These are phyloP conservation scores for Neonectria magnoliae DNA, from an alignment of 2,329 filamentous ascomycete genomes.

Conservation along the genomic window DNA sequence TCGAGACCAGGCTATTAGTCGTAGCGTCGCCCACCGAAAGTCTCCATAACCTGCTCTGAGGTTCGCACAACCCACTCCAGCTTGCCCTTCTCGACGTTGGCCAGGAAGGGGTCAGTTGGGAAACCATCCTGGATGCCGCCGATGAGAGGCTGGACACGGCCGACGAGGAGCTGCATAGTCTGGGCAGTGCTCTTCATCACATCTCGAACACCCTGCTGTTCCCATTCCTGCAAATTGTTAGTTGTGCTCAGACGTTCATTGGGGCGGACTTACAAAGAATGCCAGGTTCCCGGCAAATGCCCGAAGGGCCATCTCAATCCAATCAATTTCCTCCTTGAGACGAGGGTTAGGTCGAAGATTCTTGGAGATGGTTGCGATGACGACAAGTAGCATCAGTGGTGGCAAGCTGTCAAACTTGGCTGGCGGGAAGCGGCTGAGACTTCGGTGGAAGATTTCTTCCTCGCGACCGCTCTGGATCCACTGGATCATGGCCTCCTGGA, in stretches of 20 bases:
- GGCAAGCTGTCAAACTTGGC: conserved; percentile 64
- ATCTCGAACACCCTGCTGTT: conserved; percentile 49
- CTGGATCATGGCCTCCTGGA: conserved; percentile 71
- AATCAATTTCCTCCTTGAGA: conserved; percentile 65
- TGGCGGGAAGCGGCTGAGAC: conserved; percentile 51
- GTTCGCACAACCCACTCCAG: conserved; percentile 52
- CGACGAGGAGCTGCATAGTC: conserved; percentile 52
- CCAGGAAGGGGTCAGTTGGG: conserved; percentile 53
- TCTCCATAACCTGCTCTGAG: conserved; percentile 49
- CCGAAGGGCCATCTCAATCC: conserved; percentile 69
- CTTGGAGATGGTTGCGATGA: conserved; percentile 71
- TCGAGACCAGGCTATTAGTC: conserved; percentile 34
- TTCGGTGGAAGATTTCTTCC: conserved; percentile 68
- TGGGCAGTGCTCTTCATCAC: conserved; percentile 52
- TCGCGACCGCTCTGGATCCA: conserved; percentile 74
- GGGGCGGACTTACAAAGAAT: conserved; percentile 58
- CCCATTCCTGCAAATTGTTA: conserved; percentile 50
- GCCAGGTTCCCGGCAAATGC: conserved; percentile 60
- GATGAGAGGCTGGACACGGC: conserved; percentile 48
- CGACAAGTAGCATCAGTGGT: conserved; percentile 70
- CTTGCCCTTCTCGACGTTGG: conserved; percentile 50
- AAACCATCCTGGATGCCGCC: conserved; percentile 49
- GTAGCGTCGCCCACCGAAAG: conserved; percentile 45
- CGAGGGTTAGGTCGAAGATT: conserved; percentile 63
- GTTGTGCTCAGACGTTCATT: background rate